A percentile compares a stretch with the other conserved stretches of the same genome.
Conservation (phyloP, 2,329 filamentous ascomycete species). For the Elsinoe batatas region DNA sequence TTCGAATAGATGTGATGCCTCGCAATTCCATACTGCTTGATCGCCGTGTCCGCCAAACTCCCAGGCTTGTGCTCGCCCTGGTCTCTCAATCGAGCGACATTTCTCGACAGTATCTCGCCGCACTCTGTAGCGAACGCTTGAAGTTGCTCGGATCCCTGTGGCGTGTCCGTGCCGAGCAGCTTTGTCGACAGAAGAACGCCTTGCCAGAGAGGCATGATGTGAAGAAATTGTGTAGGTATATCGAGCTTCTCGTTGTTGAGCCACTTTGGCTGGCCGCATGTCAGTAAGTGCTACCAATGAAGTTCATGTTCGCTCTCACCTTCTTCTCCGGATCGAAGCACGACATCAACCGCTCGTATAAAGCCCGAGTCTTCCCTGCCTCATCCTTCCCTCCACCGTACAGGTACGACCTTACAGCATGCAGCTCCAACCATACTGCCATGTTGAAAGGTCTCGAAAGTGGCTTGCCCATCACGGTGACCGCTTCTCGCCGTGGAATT, state of each 20-base stretch:
- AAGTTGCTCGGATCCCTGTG: slow-evolving; percentile 19
- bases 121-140: slow-evolving; percentile 21
- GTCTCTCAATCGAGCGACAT: slow-evolving; percentile 20
- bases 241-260: slow-evolving; percentile 17
- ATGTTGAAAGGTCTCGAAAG: slow-evolving; percentile 30
- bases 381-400: slow-evolving; percentile 26
- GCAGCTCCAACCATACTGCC: slow-evolving; percentile 35
- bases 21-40: slow-evolving; percentile 18
- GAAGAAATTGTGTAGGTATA: background rate
- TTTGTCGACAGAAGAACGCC: slow-evolving; percentile 34
- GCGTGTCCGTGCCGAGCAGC: slow-evolving; percentile 30
- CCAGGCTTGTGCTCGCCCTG: slow-evolving; percentile 18
- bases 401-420: slow-evolving; percentile 31
- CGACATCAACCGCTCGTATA: slow-evolving; percentile 31
- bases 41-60: slow-evolving; percentile 21
- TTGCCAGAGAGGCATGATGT: slow-evolving; percentile 31
- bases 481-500: background rate
- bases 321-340: slow-evolving; percentile 19
- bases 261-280: slow-evolving; percentile 18
- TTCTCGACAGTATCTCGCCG: slow-evolving; percentile 18
- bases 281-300: background rate
- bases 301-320: background rate
- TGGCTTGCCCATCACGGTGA: slow-evolving; percentile 22
- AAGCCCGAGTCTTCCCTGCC: slow-evolving; percentile 31
- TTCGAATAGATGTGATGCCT: slow-evolving; percentile 1